Evolutionary conservation across 2,329 filamentous ascomycete species (phyloP), one percentile per base, ranked within the genome.

Genomic region (Aspergillus pseudoviridinutans): DNA sequence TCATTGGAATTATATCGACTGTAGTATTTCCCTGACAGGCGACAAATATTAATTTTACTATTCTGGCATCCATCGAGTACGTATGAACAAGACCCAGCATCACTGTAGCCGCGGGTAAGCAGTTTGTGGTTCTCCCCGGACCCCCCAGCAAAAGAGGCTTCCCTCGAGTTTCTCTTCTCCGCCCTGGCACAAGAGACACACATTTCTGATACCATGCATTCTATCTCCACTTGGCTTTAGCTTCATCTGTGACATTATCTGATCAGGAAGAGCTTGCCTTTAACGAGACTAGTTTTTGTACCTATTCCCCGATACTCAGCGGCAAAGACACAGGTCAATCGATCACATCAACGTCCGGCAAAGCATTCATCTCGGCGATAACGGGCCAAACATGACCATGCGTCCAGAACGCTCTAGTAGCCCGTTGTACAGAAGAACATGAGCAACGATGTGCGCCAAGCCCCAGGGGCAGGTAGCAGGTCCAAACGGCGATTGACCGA

Each of bases 371-470:
- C 61, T 65, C 61, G 51, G 50, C 56, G 51, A 55, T 60, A 58
- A 59, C 53, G 50, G 57, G 58, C 61, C 51, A 61, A 67, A 64
- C 58, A 66, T 65, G 65, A 70, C 65, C 62, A 67, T 71, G 70
- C 63, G 62, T 61, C 59, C 58, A 54, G 62, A 62, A 55, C 58
- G 59, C 56, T 59, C 54, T 59, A 63, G 64, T 66, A 64, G 62
- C 65, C 64, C 59, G 61, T 62, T 58, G 64, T 58, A 61, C 58
- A 61, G 60, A 62, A 61, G 60, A 71, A 58, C 59, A 74, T 72
- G 70, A 71, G 63, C 62, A 68, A 63, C 58, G 68, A 71, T 53
- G 61, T 64, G 53, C 71, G 70, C 61, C 69, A 71, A 68, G 61
- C 61, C 55, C 57, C 69, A 44, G 64, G 68, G 54, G 62, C 63